Conservation (phyloP, 192 early-diverging fungal species). For the Entomortierella lignicola region DNA sequence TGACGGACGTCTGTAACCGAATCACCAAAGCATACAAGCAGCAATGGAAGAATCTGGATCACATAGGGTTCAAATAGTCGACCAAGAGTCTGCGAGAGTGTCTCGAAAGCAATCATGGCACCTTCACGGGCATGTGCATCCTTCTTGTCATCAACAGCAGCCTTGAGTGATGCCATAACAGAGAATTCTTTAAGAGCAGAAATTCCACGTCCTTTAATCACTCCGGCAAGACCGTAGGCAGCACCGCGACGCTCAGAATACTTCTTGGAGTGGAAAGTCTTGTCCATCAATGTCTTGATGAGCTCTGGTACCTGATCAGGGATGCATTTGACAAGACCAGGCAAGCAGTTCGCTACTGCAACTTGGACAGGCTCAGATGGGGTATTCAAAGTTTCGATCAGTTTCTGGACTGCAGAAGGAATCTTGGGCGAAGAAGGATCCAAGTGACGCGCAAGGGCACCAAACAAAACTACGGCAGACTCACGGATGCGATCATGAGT, state of each 20-base stretch:
- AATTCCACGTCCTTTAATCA: constrained; percentile 93
- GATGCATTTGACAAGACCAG: constrained; percentile 86
- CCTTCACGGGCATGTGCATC: constrained; percentile 84
- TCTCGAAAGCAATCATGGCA: constrained; percentile 94
- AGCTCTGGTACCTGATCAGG: constrained; percentile 68
- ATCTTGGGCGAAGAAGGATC: constrained; percentile 79
- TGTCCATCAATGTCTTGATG: constrained; percentile 73
- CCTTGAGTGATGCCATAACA: constrained; percentile 85
- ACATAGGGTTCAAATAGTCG: constrained; percentile 97
- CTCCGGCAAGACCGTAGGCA: constrained; percentile 95
- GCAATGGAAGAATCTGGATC: constrained; percentile 90
- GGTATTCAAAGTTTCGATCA: constrained; percentile 91
- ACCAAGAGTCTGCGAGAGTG: constrained; percentile 84
- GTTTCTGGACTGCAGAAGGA: constrained; percentile 82
- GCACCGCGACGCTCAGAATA: constrained; percentile 93
- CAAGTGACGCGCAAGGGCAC: constrained; percentile 90
- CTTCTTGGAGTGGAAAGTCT: constrained; percentile 75
- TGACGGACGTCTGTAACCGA: constrained; percentile 81
- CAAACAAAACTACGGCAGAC: constrained; percentile 91
- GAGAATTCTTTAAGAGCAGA: constrained; percentile 84
- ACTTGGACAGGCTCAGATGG: constrained; percentile 96
- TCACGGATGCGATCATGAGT: constrained; percentile 91
- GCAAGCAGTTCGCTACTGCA: constrained; percentile 94
- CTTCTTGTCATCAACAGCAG: constrained; percentile 85
- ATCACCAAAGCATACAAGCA: constrained; percentile 92